Evolutionary conservation across 129 eudicot genomes (phyloP).

Genomic region (Calendula officinalis): DNA sequence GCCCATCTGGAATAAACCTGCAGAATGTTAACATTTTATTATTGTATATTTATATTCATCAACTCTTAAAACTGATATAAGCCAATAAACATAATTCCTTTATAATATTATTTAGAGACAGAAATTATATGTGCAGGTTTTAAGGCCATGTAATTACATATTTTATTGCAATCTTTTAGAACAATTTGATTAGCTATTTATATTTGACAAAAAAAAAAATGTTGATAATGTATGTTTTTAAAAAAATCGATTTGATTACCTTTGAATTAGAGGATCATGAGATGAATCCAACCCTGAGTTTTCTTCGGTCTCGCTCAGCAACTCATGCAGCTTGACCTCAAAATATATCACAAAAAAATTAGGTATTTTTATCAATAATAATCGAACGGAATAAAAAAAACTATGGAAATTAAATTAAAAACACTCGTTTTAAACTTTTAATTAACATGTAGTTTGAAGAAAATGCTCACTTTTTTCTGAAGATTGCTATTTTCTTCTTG

Average conservation of each 20-base stretch:
- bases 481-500: conserved; percentile 38
- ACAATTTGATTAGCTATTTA: no score
- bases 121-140: no score
- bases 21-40: not conserved
- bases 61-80: not conserved
- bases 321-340: conserved; percentile 29
- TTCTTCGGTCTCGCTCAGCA: conserved; percentile 30
- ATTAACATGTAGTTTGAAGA: not conserved
- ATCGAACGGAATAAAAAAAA: not conserved
- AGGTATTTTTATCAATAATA: not conserved
- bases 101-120: no score
- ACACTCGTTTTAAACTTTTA: not conserved
- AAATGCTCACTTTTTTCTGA: conserved; percentile 36
- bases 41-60: not conserved
- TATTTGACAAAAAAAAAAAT: no score
- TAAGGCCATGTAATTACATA: no score
- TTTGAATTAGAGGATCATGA: conserved; percentile 24
- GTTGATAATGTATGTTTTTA: not conserved
- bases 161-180: no score
- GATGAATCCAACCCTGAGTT: conserved; percentile 37
- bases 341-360: not conserved
- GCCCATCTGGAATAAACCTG: conserved; percentile 35
- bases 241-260: conserved; percentile 1
- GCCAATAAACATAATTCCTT: no score
- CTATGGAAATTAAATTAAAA: not conserved